Evolutionary conservation across 73 alveolate genomes (phyloP).

Genomic region (Tetrahymena elliotti): DNA sequence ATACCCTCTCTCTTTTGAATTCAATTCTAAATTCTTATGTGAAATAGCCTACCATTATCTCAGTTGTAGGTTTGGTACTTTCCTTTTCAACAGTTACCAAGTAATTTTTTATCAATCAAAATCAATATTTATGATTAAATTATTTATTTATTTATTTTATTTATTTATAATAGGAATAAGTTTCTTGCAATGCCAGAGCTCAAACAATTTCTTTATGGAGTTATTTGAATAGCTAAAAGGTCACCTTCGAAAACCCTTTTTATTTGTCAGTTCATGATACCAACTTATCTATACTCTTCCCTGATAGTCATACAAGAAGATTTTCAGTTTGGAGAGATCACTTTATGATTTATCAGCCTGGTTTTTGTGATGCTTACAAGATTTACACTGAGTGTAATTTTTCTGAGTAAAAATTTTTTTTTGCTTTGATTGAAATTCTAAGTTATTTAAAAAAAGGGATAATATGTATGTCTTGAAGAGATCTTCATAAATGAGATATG

Average conservation of each 20-base stretch:
- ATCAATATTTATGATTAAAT: not conserved
- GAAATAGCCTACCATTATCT: slow-evolving; percentile 72
- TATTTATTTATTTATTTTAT: not conserved
- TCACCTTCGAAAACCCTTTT: not conserved
- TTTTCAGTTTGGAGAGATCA: not conserved
- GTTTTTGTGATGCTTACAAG: not conserved
- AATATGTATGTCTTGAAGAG: not conserved
- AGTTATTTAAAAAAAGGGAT: not conserved
- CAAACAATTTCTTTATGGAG: not conserved
- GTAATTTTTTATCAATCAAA: not conserved
- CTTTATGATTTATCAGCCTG: not conserved
- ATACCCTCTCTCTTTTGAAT: slow-evolving; percentile 84
- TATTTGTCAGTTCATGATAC: not conserved
- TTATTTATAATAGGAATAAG: not conserved
- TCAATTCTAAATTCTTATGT: slow-evolving; percentile 60
- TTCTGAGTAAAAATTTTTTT: not conserved
- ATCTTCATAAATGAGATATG: not conserved
- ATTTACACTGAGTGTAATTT: not conserved
- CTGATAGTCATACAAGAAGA: not conserved
- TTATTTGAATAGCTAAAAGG: not conserved
- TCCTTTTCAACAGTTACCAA: slow-evolving; percentile 12
- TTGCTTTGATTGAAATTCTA: not conserved
- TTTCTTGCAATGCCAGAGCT: not conserved
- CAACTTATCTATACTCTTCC: not conserved
- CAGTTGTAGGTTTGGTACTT: slow-evolving; percentile 77